Base-by-base conservation (phyloP, 2,329 filamentous ascomycete genomes). In the Pseudogymnoascus sp. region DNA sequence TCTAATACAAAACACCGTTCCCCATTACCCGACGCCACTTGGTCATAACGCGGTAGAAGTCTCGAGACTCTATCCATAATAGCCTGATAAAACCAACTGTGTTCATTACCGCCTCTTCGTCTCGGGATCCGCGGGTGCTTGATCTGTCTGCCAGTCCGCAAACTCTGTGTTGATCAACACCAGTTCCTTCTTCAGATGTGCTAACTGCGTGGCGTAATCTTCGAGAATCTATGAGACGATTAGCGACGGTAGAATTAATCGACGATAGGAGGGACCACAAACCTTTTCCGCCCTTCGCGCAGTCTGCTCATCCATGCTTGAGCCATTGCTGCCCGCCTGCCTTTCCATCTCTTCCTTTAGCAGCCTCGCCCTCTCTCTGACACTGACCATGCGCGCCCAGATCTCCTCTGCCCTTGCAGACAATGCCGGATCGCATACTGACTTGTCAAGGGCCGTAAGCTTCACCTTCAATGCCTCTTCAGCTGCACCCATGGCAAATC, bases 401-500 rank as follows among this genome's bases (percentile, higher is more conserved):
- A 94, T 85, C 77, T 94, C 90, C 74, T 94, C 90, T 70, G 90
- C 87, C 66, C 89, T 79, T 2, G 89, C 89, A 37, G 83, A 83
- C 61, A 93, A 80, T 6, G 86, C 86, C 6, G 90, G 90, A 69
- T 94, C 90, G 65, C 86, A 85, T 28, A 91, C 83, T 58, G 80
- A 79, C 69, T 84, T 83, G 71, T 92, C 88, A 62, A 94, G 77
- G 22, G 77, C 79, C 69, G 86, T 77, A 62, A 95, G 78, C 71
- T 89, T 88, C 67, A 85, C 84, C 73, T 87, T 86, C 50, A 95
- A 73, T 66, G 89, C 86, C 69, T 95, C 90, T 73, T 95, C 90
- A 64, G 89, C 86, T 41, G 85, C 85, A 67, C 89, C 89, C 65
- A 95, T 79, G 2, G 89, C 87, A 71, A 93, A 95, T 4, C 90